These are phyloP conservation scores for Chlorella variabilis DNA, from an alignment of 163 green algal species.

Conservation along the genomic window DNA sequence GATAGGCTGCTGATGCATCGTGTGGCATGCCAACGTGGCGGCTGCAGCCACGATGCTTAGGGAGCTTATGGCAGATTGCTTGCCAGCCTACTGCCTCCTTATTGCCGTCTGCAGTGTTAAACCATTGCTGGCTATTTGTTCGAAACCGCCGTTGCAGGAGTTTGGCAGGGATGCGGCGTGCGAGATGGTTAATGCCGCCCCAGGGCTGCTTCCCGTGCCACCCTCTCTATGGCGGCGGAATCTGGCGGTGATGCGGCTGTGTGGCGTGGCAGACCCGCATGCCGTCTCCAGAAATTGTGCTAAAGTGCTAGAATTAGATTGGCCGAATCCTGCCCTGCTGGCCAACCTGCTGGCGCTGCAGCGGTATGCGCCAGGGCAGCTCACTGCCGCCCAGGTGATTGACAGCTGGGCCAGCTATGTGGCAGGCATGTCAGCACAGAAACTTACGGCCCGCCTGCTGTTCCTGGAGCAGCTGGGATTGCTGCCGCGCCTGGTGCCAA, in stretches of 20 bases:
- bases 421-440: background rate
- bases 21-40: no score
- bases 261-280: background rate
- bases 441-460: background rate
- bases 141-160: background rate
- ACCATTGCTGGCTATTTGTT: background rate
- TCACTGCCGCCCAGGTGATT: background rate
- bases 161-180: background rate
- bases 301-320: background rate
- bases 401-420: background rate
- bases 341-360: constrained; percentile 8
- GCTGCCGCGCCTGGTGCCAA: constrained; percentile 3
- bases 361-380: background rate
- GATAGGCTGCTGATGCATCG: background rate
- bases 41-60: no score
- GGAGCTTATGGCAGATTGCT: no score
- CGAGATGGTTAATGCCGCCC: no score
- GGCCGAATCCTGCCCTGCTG: background rate
- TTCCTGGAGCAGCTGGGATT: background rate
- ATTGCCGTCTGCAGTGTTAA: no score
- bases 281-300: background rate
- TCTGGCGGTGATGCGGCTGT: background rate
- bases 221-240: background rate
- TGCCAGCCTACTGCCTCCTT: no score
- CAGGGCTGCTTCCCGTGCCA: background rate